These are phyloP conservation scores for Candida sakaeoensis DNA, from an alignment of 805 yeast genomes.

Conservation along the genomic window DNA sequence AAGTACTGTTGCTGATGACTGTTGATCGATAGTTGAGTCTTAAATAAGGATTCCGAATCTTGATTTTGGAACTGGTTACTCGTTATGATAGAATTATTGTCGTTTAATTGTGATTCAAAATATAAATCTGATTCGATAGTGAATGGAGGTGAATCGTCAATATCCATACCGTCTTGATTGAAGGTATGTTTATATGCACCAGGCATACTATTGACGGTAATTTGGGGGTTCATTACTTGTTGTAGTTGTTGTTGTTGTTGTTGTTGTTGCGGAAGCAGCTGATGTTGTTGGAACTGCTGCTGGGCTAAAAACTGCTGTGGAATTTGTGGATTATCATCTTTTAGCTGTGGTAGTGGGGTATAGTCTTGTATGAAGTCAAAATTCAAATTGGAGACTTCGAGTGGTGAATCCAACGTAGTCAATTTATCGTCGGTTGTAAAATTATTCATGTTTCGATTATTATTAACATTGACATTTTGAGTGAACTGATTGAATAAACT, in stretches of 20 bases:
- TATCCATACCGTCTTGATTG: conserved; percentile 26
- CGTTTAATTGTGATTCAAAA: conserved; percentile 16
- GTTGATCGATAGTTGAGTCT: conserved; percentile 4
- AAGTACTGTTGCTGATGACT: conserved; percentile 7
- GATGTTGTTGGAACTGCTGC: conserved; percentile 1
- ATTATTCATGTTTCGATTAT: neutral
- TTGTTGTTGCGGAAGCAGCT: conserved; percentile 3
- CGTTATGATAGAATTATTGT: conserved; percentile 9
- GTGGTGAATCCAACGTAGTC: conserved; percentile 8
- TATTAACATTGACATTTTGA: neutral
- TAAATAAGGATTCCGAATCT: conserved; percentile 11
- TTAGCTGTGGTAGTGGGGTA: conserved; percentile 5
- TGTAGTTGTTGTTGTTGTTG: conserved; percentile 1
- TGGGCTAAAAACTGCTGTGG: conserved; percentile 3
- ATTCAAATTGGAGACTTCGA: neutral
- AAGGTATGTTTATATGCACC: conserved; percentile 23
- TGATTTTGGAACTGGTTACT: conserved; percentile 7
- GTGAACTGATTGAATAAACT: neutral
- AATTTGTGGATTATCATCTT: neutral
- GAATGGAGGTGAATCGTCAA: conserved; percentile 36
- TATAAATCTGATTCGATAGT: conserved; percentile 31
- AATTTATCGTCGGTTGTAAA: neutral
- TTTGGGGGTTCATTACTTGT: conserved; percentile 3
- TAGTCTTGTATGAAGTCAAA: neutral
- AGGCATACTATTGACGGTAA: conserved; percentile 18